Base-by-base conservation (phyloP, 805 yeast species). In the Kluyveromyces dobzhanskii region DNA sequence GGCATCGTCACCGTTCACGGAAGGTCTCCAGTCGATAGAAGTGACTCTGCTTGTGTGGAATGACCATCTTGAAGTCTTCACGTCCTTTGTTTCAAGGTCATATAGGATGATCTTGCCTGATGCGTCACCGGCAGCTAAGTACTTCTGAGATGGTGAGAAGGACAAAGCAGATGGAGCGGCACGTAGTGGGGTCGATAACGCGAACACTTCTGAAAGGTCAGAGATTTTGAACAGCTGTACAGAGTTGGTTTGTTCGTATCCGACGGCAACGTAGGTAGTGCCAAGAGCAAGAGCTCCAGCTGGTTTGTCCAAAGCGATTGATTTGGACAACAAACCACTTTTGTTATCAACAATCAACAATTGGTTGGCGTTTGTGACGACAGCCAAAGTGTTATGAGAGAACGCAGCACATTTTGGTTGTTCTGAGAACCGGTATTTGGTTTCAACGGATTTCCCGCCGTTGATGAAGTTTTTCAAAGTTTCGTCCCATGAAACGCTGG, bases 401-500 rank as follows among this genome's bases (percentile, higher is more conserved):
- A 65, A 53, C 1, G 74, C 59, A 5, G 75, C 57, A 9, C 67
- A 61, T 43, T 59, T 69, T 34, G 81, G 85, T 57, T 75, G 86
- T 13, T 62, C 61, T 21, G 59, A 63, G 18, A 66, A 65, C 17
- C 52, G 44, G 35, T 48, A 41, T 18, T 42, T 45, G 1, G 43
- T 38, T 16, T 39, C 39, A 12, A 9, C 32, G 9, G 45, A 38
- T 12, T 34, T 24, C 17, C 17, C 37, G 10, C 59, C 57, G 19
- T 49, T 53, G 3, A 49, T 56, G 19, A 68, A 44, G 11, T 60
- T 49, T 52, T 72, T 75, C 33, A 87, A 51, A 11, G 75, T 75
- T 54, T 85, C 95, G 61, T 90, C 98, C 97, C 97, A 92, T 3
- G 88, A 94, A 16, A 76, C 67, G n/a, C 86, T 69, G 38, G 67